Evolutionary conservation across 805 yeast species (phyloP).

Genomic region (Barnettozyma siamensis): DNA sequence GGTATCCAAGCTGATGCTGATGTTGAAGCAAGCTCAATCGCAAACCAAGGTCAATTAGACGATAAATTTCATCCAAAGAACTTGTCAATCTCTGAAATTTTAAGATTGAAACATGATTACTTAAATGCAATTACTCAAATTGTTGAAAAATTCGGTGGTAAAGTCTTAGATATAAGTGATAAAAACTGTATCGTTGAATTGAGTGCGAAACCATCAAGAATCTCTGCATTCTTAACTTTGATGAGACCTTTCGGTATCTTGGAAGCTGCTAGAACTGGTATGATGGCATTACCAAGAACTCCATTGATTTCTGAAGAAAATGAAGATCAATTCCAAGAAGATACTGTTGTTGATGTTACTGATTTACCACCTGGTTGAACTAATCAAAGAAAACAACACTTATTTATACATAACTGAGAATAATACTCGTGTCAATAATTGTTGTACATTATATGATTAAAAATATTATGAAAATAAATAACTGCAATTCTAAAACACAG

Average conservation of each 20-base stretch:
- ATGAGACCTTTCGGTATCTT: slow-evolving; percentile 94
- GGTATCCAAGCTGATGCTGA: slow-evolving; percentile 25
- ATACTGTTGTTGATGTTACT: slow-evolving; percentile 72
- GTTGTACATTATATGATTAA: no score
- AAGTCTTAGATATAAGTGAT: slow-evolving; percentile 85
- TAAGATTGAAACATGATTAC: slow-evolving; percentile 90
- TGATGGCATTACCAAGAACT: slow-evolving; percentile 98
- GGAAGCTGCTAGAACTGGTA: slow-evolving; percentile 95
- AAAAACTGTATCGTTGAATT: slow-evolving; percentile 92
- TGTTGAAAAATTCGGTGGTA: slow-evolving; percentile 87
- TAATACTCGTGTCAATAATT: no score
- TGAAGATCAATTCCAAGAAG: slow-evolving; percentile 50
- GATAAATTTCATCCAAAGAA: slow-evolving; percentile 77
- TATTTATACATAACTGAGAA: no score
- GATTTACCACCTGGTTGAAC: slow-evolving; percentile 93
- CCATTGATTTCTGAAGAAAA: slow-evolving; percentile 35
- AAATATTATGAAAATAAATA: no score
- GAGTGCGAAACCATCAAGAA: slow-evolving; percentile 87
- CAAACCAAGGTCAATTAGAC: slow-evolving; percentile 15
- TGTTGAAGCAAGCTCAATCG: slow-evolving; percentile 22
- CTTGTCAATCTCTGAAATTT: slow-evolving; percentile 83
- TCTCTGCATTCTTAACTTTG: slow-evolving; percentile 79
- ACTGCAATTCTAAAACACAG: no score
- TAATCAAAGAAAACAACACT: no score
- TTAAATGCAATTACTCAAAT: slow-evolving; percentile 77